Conservation (phyloP, 192 early-diverging fungal species). For the Backusella tuberculispora region DNA sequence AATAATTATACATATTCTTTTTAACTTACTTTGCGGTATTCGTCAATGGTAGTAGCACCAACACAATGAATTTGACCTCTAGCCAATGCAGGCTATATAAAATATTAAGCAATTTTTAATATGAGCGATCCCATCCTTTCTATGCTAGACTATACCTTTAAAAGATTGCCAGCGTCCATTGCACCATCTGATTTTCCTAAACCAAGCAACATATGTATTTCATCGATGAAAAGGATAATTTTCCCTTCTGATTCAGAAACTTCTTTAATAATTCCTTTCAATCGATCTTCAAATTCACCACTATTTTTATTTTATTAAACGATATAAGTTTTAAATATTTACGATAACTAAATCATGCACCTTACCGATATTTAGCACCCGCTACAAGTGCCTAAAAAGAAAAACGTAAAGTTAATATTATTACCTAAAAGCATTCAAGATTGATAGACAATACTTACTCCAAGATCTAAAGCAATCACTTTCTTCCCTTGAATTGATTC, state of each 20-base stretch:
- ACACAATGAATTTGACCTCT: conserved; percentile 73
- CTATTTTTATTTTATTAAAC: conserved; percentile 30
- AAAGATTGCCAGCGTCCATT: conserved; percentile 79
- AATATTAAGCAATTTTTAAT: neutral
- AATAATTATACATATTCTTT: neutral
- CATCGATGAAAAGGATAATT: conserved; percentile 83
- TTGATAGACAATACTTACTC: conserved; percentile 35
- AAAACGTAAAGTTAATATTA: neutral
- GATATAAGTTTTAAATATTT: neutral
- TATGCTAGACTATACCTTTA: conserved; percentile 53
- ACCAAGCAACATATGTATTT: conserved; percentile 77
- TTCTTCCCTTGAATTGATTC: conserved; percentile 77
- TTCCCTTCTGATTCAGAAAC: conserved; percentile 71
- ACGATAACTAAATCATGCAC: neutral
- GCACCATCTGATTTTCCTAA: conserved; percentile 76
- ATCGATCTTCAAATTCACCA: conserved; percentile 83
- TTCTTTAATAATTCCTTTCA: conserved; percentile 75
- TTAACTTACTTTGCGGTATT: conserved; percentile 62
- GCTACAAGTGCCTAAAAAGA: conserved; percentile 51
- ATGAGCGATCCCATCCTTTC: neutral
- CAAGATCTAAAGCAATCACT: conserved; percentile 75
- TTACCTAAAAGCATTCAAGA: neutral
- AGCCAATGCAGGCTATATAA: conserved; percentile 65
- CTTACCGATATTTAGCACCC: conserved; percentile 75
- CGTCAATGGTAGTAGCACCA: conserved; percentile 81